Evolutionary conservation across 2,329 filamentous ascomycete species (phyloP).

Genomic region (Helminthosporium solani): DNA sequence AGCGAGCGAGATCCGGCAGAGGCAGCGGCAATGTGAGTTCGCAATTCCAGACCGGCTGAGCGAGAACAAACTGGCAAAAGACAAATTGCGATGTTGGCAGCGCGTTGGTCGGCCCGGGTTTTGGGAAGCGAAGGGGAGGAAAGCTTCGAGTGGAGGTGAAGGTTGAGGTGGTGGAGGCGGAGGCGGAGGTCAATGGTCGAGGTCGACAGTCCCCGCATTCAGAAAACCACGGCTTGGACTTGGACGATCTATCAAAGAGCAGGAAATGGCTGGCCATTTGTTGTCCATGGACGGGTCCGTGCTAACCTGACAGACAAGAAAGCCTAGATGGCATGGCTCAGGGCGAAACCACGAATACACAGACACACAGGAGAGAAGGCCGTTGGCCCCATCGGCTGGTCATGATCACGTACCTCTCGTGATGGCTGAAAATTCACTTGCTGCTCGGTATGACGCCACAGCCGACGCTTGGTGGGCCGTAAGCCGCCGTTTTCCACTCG

Average conservation of each 20-base stretch:
- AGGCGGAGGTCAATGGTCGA: too few relatives aligned
- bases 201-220: conserved; percentile 40
- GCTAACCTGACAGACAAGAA: too few relatives aligned
- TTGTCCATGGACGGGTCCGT: too few relatives aligned
- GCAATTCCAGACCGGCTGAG: conserved; percentile 12
- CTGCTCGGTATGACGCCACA: conserved; percentile 11
- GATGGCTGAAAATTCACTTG: not conserved
- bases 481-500: conserved; percentile 27
- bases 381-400: conserved; percentile 1
- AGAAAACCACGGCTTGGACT: conserved; percentile 26
- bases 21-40: conserved; percentile 7
- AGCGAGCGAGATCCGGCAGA: conserved; percentile 19
- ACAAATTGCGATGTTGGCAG: conserved; percentile 23
- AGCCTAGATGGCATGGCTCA: conserved; percentile 3
- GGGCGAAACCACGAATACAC: too few relatives aligned
- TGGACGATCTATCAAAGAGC: conserved; percentile 27
- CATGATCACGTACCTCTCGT: conserved; percentile 29
- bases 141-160: conserved; percentile 34
- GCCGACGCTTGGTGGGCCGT: conserved; percentile 3
- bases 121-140: conserved; percentile 32
- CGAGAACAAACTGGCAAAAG: conserved; percentile 24
- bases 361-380: too few relatives aligned
- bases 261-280: conserved; percentile 24
- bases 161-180: too few relatives aligned
- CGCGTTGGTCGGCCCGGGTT: conserved; percentile 35